These are phyloP conservation scores for Xylogone sp. DNA, from an alignment of 2,329 filamentous ascomycete species.

Conservation along the genomic window DNA sequence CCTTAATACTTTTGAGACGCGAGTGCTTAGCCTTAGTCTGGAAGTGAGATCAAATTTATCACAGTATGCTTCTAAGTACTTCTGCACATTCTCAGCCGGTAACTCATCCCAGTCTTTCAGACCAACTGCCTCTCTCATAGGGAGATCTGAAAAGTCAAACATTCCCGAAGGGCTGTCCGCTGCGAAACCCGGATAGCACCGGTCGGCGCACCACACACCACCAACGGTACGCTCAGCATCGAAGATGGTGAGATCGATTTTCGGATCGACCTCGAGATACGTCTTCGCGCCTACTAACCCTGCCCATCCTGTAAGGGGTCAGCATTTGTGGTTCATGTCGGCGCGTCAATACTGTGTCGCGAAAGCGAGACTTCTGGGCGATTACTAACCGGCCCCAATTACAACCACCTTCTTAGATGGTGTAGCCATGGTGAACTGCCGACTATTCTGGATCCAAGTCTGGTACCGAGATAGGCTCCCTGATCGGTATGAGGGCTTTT, in stretches of 20 bases:
- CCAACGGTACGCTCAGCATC: conserved; percentile 10
- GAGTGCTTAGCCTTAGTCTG: conserved; percentile 5
- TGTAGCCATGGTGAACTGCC: too few species aligned
- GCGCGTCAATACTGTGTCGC: too few species aligned
- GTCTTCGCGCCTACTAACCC: conserved; percentile 11
- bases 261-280: conserved; percentile 10
- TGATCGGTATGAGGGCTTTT: too few species aligned
- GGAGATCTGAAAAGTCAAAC: conserved; percentile 11
- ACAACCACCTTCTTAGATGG: not conserved
- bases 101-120: conserved; percentile 11
- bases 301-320: conserved; percentile 8
- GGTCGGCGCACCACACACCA: conserved; percentile 10
- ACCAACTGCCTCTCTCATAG: conserved; percentile 8
- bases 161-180: conserved; percentile 7
- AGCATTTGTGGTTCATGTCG: not conserved
- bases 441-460: too few species aligned
- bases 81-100: conserved; percentile 5
- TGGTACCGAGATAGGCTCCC: too few species aligned
- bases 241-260: conserved; percentile 9
- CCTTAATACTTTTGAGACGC: conserved; percentile 5
- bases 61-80: conserved; percentile 14
- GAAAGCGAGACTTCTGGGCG: too few species aligned
- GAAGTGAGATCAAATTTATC: conserved; percentile 7
- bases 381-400: not conserved
- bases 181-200: conserved; percentile 6